These are phyloP conservation scores for Przewalskia tangutica DNA, from an alignment of 257 asterid species.

Conservation along the genomic window DNA sequence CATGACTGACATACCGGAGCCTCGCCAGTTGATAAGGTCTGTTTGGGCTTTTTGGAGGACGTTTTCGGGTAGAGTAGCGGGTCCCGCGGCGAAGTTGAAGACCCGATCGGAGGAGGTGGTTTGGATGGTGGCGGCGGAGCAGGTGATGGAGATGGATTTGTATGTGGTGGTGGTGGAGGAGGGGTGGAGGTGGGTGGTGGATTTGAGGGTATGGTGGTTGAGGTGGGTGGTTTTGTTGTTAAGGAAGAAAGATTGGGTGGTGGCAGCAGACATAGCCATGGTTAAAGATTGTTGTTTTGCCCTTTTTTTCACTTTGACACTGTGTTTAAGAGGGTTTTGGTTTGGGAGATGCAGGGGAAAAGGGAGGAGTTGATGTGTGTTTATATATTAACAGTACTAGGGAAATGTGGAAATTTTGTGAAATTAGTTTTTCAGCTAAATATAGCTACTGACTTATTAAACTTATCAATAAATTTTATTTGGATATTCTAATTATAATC, in stretches of 20 bases:
- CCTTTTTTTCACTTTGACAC: not conserved
- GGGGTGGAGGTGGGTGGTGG: conserved; percentile 31
- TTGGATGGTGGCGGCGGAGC: conserved; percentile 39
- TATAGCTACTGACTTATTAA: too few species aligned
- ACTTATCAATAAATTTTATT: too few species aligned
- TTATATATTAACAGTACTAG: not conserved
- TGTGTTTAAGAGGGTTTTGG: not conserved
- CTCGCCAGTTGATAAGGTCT: conserved; percentile 77
- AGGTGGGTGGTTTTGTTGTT: conserved; percentile 5
- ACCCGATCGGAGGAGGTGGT: conserved; percentile 61
- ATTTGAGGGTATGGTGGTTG: conserved; percentile 9
- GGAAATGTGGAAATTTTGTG: not conserved
- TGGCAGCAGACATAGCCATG: conserved; percentile 36
- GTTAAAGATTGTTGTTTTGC: not conserved
- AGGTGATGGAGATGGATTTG: conserved; percentile 31
- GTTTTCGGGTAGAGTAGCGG: conserved; percentile 78
- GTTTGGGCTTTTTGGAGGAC: conserved; percentile 80
- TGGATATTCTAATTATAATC: too few species aligned
- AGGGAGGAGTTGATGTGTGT: not conserved
- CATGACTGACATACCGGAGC: conserved; percentile 92
- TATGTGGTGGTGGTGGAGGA: conserved; percentile 17
- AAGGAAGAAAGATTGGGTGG: conserved; percentile 20
- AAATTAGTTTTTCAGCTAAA: too few species aligned
- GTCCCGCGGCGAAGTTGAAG: conserved; percentile 92
- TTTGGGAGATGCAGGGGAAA: not conserved